Conservation (phyloP, 192 early-diverging fungal species). For the Allomyces macrogynus region DNA sequence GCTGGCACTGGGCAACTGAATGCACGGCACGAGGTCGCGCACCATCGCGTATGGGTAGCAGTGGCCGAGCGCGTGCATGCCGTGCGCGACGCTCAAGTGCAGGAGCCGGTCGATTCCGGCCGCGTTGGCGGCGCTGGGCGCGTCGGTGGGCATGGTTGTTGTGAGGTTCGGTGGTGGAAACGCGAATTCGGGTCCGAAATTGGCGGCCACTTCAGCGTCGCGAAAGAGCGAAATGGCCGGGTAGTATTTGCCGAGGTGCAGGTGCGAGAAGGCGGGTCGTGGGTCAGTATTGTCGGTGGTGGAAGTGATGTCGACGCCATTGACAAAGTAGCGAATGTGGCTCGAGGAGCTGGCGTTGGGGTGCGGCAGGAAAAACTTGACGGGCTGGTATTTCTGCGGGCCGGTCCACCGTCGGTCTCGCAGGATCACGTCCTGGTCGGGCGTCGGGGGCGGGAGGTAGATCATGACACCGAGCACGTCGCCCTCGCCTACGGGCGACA, state of each 20-base stretch:
- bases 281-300: slow-evolving; percentile 38
- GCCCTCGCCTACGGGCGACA: slow-evolving; percentile 1
- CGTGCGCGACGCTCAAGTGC: too few species aligned
- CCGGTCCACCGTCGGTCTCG: slow-evolving; percentile 20
- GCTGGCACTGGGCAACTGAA: too few species aligned
- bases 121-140: too few species aligned
- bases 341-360: slow-evolving; percentile 11
- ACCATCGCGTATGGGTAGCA: too few species aligned
- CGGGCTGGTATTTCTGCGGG: slow-evolving; percentile 16
- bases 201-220: slow-evolving; percentile 36
- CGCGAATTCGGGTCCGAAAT: slow-evolving; percentile 47
- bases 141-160: too few species aligned
- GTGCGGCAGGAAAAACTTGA: slow-evolving; percentile 17
- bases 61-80: too few species aligned
- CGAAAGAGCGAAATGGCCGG: slow-evolving; percentile 49
- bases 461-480: slow-evolving; percentile 26
- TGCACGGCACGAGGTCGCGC: too few species aligned
- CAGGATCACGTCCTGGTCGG: slow-evolving; percentile 20
- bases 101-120: too few species aligned
- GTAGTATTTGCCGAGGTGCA: slow-evolving; percentile 41
- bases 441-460: slow-evolving; percentile 19
- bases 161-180: slow-evolving; percentile 22
- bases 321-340: slow-evolving; percentile 42
- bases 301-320: slow-evolving; percentile 31
- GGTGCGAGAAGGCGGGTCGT: slow-evolving; percentile 11